These are phyloP conservation scores for Lyophyllum semitale DNA, from an alignment of 768 basidiomycete genomes.

Conservation along the genomic window DNA sequence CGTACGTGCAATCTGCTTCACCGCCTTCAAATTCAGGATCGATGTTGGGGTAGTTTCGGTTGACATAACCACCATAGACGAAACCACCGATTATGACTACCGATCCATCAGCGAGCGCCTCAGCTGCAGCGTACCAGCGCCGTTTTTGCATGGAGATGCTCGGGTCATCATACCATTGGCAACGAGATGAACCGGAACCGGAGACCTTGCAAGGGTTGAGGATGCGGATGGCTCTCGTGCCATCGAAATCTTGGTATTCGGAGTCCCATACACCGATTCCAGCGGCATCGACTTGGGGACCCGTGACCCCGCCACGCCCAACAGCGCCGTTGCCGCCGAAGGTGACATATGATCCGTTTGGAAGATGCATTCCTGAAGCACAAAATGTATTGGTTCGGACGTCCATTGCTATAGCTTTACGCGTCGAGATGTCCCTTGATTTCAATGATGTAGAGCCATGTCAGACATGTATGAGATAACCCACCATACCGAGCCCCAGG, in stretches of 20 bases:
- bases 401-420: slow-evolving; percentile 66
- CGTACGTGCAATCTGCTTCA: slow-evolving; percentile 79
- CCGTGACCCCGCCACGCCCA: slow-evolving; percentile 61
- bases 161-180: slow-evolving; percentile 75
- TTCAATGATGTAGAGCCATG: background rate
- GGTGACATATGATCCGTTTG: slow-evolving; percentile 73
- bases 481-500: slow-evolving; percentile 45
- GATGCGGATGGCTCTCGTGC: slow-evolving; percentile 76
- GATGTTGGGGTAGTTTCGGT: slow-evolving; percentile 68
- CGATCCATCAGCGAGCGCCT: slow-evolving; percentile 73
- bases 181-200: slow-evolving; percentile 47
- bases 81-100: slow-evolving; percentile 83
- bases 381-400: slow-evolving; percentile 77
- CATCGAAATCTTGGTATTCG: slow-evolving; percentile 79
- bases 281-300: slow-evolving; percentile 27
- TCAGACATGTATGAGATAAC: background rate
- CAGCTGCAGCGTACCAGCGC: slow-evolving; percentile 81
- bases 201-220: slow-evolving; percentile 69
- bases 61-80: slow-evolving; percentile 76
- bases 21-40: slow-evolving; percentile 52
- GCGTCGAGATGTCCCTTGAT: slow-evolving; percentile 61
- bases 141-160: slow-evolving; percentile 60
- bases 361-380: slow-evolving; percentile 79
- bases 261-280: slow-evolving; percentile 56
- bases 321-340: slow-evolving; percentile 83